These are phyloP conservation scores for Penicillium parvum DNA, from an alignment of 495 filamentous ascomycete genomes.

Conservation along the genomic window DNA sequence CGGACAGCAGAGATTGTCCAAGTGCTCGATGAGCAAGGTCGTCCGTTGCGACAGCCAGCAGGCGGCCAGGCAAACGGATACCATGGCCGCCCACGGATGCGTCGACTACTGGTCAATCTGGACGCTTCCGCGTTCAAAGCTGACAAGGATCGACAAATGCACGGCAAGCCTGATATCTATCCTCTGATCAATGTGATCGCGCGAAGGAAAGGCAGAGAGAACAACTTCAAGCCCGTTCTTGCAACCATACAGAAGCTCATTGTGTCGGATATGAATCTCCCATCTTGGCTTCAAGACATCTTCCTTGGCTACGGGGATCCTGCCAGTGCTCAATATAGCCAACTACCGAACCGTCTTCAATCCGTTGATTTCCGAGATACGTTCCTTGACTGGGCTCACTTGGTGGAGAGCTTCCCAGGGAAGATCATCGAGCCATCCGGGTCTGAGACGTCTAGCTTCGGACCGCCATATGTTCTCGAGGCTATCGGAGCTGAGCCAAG, in stretches of 20 bases:
- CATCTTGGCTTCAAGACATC: slow-evolving; percentile 91
- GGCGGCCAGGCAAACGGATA: slow-evolving; percentile 49
- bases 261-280: slow-evolving; percentile 78
- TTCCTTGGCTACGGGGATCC: slow-evolving; percentile 97
- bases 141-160: slow-evolving; percentile 61
- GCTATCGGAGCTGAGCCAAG: slow-evolving; percentile 45
- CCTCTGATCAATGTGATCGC: slow-evolving; percentile 82
- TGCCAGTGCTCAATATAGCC: slow-evolving; percentile 76
- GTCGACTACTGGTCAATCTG: slow-evolving; percentile 74
- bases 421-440: slow-evolving; percentile 75
- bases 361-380: slow-evolving; percentile 89
- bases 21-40: slow-evolving; percentile 83
- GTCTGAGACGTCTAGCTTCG: slow-evolving; percentile 66
- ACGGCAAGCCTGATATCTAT: slow-evolving; percentile 73
- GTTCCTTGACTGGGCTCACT: slow-evolving; percentile 91
- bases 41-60: slow-evolving; percentile 60
- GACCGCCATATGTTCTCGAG: slow-evolving; percentile 82
- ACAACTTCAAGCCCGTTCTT: slow-evolving; percentile 94
- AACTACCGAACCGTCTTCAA: slow-evolving; percentile 70
- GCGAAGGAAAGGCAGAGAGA: slow-evolving; percentile 81
- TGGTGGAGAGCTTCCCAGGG: slow-evolving; percentile 81
- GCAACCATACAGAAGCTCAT: slow-evolving; percentile 86
- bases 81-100: slow-evolving; percentile 48
- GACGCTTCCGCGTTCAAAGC: slow-evolving; percentile 75
- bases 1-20: slow-evolving; percentile 85